phyloP scores from a whole-genome alignment of 371 early-diverging fungal species.

The Massospora cicadina region DNA sequence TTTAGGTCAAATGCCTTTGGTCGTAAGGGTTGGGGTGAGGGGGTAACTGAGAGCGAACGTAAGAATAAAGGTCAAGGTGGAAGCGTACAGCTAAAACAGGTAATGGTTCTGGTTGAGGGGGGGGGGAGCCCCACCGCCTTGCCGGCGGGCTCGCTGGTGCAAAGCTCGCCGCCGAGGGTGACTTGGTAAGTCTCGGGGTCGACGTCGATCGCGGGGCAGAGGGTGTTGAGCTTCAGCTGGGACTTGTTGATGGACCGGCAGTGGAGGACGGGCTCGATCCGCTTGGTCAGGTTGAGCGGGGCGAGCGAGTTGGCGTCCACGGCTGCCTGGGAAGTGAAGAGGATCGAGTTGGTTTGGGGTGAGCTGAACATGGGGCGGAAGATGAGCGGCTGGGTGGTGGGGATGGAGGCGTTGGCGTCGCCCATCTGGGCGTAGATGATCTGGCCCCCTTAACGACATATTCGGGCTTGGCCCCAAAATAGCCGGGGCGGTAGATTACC shows the following conservation, averaged over 20 bases:
- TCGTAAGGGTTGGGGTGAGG: too few relatives aligned
- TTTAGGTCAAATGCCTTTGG: too few relatives aligned
- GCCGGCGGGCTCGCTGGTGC: constrained; percentile 41
- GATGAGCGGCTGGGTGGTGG: constrained; percentile 75
- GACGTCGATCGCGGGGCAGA: constrained; percentile 52
- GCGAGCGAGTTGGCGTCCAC: constrained; percentile 30
- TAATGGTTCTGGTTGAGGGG: constrained; percentile 51
- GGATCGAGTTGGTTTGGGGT: constrained; percentile 29
- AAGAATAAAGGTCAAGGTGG: too few relatives aligned
- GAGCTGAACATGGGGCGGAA: constrained; percentile 70
- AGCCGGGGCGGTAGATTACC: constrained; percentile 60
- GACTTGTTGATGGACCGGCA: constrained; percentile 57
- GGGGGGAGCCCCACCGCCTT: constrained; percentile 17
- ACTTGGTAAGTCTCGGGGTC: constrained; percentile 85
- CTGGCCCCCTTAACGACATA: constrained; percentile 73
- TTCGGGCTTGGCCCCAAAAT: constrained; percentile 77
- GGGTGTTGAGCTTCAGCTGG: constrained; percentile 71
- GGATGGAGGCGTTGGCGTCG: constrained; percentile 79
- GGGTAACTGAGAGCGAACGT: too few relatives aligned
- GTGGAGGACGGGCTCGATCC: constrained; percentile 45
- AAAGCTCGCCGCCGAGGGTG: constrained; percentile 46
- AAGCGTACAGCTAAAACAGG: constrained; percentile 64
- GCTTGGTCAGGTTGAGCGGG: constrained; percentile 44
- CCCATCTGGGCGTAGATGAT: constrained; percentile 70
- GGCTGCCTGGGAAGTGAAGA: constrained; percentile 63